Evolutionary conservation across 257 asterid genomes (phyloP).

Genomic region (Catharanthus roseus): DNA sequence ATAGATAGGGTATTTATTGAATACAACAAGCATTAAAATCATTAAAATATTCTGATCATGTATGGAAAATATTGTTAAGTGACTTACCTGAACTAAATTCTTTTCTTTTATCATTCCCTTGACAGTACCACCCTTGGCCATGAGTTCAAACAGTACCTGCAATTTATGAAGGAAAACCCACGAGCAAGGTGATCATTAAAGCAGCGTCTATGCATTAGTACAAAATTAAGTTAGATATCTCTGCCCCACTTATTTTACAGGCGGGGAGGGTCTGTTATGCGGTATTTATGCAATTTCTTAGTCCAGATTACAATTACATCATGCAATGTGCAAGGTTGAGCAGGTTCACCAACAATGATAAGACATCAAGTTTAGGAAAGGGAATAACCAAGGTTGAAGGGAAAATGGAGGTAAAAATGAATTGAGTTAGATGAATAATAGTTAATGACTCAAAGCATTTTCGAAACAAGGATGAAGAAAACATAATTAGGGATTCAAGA

Average conservation of each 20-base stretch:
- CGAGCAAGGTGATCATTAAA: neutral
- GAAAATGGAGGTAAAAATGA: neutral
- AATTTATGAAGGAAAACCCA: conserved; percentile 16
- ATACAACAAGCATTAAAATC: neutral
- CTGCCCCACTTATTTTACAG: neutral
- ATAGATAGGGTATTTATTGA: neutral
- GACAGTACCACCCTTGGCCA: conserved; percentile 92
- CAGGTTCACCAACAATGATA: neutral
- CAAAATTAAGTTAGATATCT: neutral
- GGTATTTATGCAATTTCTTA: neutral
- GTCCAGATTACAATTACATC: neutral
- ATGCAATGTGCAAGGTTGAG: neutral
- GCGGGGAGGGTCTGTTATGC: neutral
- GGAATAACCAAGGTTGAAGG: neutral
- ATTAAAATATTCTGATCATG: neutral
- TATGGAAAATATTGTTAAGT: conserved; percentile 10
- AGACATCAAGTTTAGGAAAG: neutral
- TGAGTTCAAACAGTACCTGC: conserved; percentile 83
- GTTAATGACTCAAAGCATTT: neutral
- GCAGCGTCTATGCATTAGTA: neutral
- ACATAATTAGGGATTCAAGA: neutral
- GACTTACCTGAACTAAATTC: conserved; percentile 89
- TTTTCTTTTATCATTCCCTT: conserved; percentile 85
- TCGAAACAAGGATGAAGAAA: neutral
- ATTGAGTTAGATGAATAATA: neutral